A percentile compares a stretch with the other conserved stretches of the same genome.
Conservation (phyloP, 176 grass and related monocot genomes). For the Melocanna baccifera region DNA sequence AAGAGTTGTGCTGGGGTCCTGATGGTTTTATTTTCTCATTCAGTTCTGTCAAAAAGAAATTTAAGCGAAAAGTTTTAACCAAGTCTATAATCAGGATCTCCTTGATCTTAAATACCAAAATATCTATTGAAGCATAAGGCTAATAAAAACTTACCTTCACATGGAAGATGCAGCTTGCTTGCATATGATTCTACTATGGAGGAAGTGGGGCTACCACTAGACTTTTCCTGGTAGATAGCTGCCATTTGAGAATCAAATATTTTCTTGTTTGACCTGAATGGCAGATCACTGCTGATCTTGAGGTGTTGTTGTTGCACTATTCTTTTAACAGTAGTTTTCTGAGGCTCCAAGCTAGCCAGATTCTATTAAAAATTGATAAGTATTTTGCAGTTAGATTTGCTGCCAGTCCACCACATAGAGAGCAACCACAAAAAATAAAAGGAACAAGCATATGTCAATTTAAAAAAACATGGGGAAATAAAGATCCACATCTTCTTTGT, state of each 20-base stretch:
- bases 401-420: slow-evolving; percentile 2
- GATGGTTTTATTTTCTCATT: slow-evolving; percentile 49
- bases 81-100: slow-evolving; percentile 30
- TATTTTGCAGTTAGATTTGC: slow-evolving; percentile 21
- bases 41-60: slow-evolving; percentile 37
- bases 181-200: slow-evolving; percentile 48
- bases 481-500: background rate
- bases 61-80: slow-evolving; percentile 2
- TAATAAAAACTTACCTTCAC: slow-evolving; percentile 46
- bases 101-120: slow-evolving; percentile 15
- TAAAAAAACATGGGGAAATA: background rate
- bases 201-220: slow-evolving; percentile 28
- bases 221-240: slow-evolving; percentile 46
- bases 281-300: slow-evolving; percentile 59
- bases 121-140: background rate
- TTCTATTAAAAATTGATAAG: slow-evolving; percentile 40
- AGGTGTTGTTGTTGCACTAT: slow-evolving; percentile 54
- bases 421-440: slow-evolving; percentile 6
- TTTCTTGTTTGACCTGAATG: slow-evolving; percentile 78
- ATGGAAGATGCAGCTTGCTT: slow-evolving; percentile 37
- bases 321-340: slow-evolving; percentile 96
- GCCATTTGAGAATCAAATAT: slow-evolving; percentile 72
- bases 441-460: background rate
- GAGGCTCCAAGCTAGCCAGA: slow-evolving; percentile 63
- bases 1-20: slow-evolving; percentile 49